Evolutionary conservation across 176 grass and related monocot genomes (phyloP).

Genomic region (Cenchrus fungigraminus): DNA sequence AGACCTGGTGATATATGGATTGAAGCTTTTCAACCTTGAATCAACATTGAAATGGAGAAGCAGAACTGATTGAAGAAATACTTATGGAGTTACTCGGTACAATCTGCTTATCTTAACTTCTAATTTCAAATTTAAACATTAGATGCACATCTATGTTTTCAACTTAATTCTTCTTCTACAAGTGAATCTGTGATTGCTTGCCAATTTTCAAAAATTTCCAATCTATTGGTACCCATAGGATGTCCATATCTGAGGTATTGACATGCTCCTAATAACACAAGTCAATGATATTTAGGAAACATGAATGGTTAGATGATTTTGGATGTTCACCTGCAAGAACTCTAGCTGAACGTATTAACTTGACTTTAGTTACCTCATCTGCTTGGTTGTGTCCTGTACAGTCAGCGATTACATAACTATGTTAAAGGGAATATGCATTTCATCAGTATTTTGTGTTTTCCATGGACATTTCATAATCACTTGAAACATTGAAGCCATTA

Average conservation of each 20-base stretch:
- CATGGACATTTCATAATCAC: background rate
- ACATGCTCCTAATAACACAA: too few species aligned
- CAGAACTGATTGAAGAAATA: constrained; percentile 52
- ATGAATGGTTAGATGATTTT: background rate
- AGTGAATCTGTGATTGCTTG: too few species aligned
- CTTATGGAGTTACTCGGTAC: constrained; percentile 33
- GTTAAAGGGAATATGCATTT: constrained; percentile 4
- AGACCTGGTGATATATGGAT: constrained; percentile 81
- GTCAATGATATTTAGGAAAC: background rate
- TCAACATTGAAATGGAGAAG: constrained; percentile 70
- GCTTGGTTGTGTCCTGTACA: background rate
- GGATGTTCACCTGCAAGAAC: background rate
- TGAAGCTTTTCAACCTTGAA: constrained; percentile 89
- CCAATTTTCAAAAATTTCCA: too few species aligned
- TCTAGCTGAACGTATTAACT: background rate
- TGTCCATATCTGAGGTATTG: too few species aligned
- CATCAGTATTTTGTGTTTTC: background rate
- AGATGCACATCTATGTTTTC: background rate
- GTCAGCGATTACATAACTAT: background rate
- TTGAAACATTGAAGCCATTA: background rate
- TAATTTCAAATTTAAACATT: constrained; percentile 4
- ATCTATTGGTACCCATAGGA: too few species aligned
- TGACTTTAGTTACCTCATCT: background rate
- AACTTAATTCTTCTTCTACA: background rate
- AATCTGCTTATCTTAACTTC: constrained; percentile 1